Evolutionary conservation across 805 yeast species (phyloP), one percentile per base, ranked within the genome.

Genomic region (Lipomyces yamanashiensis): DNA sequence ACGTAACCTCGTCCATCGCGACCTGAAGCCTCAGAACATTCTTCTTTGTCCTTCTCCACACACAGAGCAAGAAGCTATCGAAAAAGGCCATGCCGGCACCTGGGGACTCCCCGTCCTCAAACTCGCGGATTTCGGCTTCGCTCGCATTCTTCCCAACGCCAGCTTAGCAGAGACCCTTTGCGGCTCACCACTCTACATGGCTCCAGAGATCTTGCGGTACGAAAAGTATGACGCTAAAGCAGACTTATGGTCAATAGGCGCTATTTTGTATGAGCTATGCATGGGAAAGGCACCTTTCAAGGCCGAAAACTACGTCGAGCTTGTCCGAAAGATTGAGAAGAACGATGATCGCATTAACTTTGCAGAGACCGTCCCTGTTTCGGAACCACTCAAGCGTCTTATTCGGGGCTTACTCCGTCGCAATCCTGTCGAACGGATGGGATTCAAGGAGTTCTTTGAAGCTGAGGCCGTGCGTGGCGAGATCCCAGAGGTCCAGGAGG

Each of bases 161-260:
- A 87, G 97, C 1, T 81, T 95, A 84, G 98, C 98, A 1, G 99
- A 95, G 74, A 95, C 99, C 1, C 80, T 95, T 69, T 95, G 99
- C 81, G 99, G 99, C 0, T 90, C 97, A 10, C 99, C 99, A 2
- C 82, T 95, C 50, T 95, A 95, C 77, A 95, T 95, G 99, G 99
- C 99, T 0, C 99, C 99, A 0, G 99, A 95, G 77, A 95, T 95
- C 54, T 79, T 95, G 70, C 82, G 96, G 67, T 92, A 90, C 73
- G 98, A 95, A 74, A 95, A 92, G 76, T 95, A 95, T 78, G 92
- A 92, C 70, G 99, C 98, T 5, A 92, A 92, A 74, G 98, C 98
- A 0, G 99, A 95, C 74, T 77, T 95, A 67, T 95, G 99, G 99
- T 92, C 98, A 7, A 97, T 93, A 4, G 99, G 99, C 2, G 96